A percentile compares a stretch with the other conserved stretches of the same genome.
Conservation (phyloP, 1,284 basidiomycete genomes). For the Apiotrichum laibachii region DNA sequence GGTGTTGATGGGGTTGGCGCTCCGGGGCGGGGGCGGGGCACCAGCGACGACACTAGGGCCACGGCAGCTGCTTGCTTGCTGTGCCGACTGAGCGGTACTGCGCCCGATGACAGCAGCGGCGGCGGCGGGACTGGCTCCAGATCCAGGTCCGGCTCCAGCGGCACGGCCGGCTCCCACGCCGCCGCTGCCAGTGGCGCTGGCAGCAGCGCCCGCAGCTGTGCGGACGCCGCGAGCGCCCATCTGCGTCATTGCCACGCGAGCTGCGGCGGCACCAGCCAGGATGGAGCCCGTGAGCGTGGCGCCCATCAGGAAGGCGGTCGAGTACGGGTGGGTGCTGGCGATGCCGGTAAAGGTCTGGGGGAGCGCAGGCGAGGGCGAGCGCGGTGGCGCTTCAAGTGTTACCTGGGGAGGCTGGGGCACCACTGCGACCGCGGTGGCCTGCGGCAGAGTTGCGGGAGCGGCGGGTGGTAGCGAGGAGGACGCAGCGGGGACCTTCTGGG, state of each 20-base stretch:
- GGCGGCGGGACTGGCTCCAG: too few species aligned
- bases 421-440: neutral
- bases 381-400: neutral
- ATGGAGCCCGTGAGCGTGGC: constrained; percentile 12
- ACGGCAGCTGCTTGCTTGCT: too few species aligned
- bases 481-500: too few species aligned
- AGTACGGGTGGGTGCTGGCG: constrained; percentile 17
- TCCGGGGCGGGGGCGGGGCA: too few species aligned
- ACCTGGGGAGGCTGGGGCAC: neutral
- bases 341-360: constrained; percentile 5
- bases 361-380: constrained; percentile 1
- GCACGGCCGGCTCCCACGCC: neutral
- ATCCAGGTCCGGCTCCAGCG: too few species aligned
- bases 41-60: too few species aligned
- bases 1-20: too few species aligned
- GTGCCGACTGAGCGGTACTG: too few species aligned
- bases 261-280: constrained; percentile 5
- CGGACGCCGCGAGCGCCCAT: neutral
- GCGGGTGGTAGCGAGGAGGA: neutral
- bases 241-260: neutral
- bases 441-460: neutral
- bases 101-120: too few species aligned
- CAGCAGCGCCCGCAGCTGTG: neutral
- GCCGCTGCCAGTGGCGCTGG: neutral
- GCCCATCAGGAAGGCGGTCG: constrained; percentile 20